phyloP scores from a whole-genome alignment of 495 filamentous ascomycete genomes.

The Eremomyces bilateralis region DNA sequence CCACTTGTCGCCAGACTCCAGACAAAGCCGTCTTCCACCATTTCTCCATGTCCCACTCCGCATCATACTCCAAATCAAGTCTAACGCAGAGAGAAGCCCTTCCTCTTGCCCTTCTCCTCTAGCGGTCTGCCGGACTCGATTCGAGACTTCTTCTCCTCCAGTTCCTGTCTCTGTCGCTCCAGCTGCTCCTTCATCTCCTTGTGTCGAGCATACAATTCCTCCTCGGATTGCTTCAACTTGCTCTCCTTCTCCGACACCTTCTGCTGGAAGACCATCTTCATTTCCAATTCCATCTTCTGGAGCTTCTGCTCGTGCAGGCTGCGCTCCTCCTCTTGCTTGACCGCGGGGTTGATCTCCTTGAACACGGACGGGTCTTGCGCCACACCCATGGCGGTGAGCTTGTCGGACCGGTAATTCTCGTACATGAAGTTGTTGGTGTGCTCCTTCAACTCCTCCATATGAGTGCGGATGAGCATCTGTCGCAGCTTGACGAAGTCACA shows the following conservation, averaged over 20 bases:
- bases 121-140: constrained; percentile 85
- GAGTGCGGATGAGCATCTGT: constrained; percentile 98
- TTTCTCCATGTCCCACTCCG: no score
- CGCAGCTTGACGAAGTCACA: constrained; percentile 99
- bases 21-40: neutral
- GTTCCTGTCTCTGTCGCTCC: constrained; percentile 74
- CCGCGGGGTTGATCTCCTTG: constrained; percentile 99
- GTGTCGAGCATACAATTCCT: constrained; percentile 92
- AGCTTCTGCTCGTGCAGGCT: constrained; percentile 97
- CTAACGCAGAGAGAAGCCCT: constrained; percentile 98
- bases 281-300: constrained; percentile 98
- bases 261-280: constrained; percentile 99
- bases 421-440: constrained; percentile 98
- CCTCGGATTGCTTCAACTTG: constrained; percentile 97
- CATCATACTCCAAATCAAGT: no score
- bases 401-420: constrained; percentile 98
- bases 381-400: constrained; percentile 95
- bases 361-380: constrained; percentile 96
- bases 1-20: no score
- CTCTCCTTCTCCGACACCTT: constrained; percentile 99
- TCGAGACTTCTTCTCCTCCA: constrained; percentile 91
- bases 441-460: constrained; percentile 99
- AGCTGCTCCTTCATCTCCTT: constrained; percentile 99
- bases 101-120: constrained; percentile 85
- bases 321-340: constrained; percentile 99